A percentile compares a stretch with the other conserved stretches of the same genome.
Evolutionary conservation across 2,329 filamentous ascomycete species (phyloP).

Genomic region (Colletotrichum liaoningense): DNA sequence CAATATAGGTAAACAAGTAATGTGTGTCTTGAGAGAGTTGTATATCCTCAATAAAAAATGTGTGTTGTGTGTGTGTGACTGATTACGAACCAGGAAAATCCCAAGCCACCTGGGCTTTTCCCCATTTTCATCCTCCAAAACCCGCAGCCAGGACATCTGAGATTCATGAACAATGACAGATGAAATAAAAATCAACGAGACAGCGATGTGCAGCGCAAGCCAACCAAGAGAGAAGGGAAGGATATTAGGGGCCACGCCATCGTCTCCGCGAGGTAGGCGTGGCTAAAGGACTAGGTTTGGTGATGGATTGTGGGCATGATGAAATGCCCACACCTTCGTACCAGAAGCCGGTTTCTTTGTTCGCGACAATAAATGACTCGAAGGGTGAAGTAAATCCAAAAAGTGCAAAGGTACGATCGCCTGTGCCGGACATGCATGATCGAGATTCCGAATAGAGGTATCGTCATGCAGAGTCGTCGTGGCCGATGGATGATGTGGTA

Average conservation of each 20-base stretch:
- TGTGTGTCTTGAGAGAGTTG: constrained; percentile 21
- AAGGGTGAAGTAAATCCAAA: constrained; percentile 42
- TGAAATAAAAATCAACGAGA: constrained; percentile 39
- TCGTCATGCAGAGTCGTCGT: constrained; percentile 71
- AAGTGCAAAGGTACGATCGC: constrained; percentile 58
- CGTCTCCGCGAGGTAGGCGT: constrained; percentile 19
- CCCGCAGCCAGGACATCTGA: constrained; percentile 35
- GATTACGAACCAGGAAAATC: constrained; percentile 42
- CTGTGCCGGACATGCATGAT: constrained; percentile 71
- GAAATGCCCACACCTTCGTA: constrained; percentile 14
- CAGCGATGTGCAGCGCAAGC: constrained; percentile 28
- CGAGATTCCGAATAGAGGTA: constrained; percentile 59
- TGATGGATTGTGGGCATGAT: background rate
- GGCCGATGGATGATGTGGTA: constrained; percentile 48
- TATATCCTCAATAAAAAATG: constrained; percentile 24
- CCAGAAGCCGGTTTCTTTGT: constrained; percentile 16
- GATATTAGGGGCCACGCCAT: constrained; percentile 34
- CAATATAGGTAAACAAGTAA: constrained; percentile 22
- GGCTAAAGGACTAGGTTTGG: constrained; percentile 8
- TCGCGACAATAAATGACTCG: constrained; percentile 36
- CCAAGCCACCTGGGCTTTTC: constrained; percentile 51
- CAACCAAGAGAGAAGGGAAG: constrained; percentile 26
- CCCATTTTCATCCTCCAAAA: constrained; percentile 46
- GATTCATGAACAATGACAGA: constrained; percentile 40
- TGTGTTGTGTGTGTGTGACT: constrained; percentile 18